Base-by-base conservation (phyloP, 148 eudicot species). In the Rhododendron henanense region DNA sequence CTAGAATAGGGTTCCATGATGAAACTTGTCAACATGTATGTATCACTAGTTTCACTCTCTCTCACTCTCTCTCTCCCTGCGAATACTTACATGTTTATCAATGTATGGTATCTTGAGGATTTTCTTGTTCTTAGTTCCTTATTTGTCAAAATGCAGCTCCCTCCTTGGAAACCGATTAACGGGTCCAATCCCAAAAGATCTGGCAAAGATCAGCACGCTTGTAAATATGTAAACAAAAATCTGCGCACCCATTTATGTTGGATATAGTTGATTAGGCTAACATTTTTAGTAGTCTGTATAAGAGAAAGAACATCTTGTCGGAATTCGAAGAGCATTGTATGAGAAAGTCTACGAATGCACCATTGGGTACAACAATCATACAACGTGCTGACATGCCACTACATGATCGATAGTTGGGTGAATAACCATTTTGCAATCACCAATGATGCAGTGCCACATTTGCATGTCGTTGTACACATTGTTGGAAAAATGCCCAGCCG, bases 201-300 rank as follows among this genome's bases (percentile, higher is more conserved):
- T 18, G 92, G 87, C n/a, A 79, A 90, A 87, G 78, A 85, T 90
- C 86, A 81, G 67, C 81, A 89, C 92, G 55, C 86, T 90, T n/a
- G 19, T 3, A 53, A 18, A 31, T 31, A 18, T 5, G 92, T 90
- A 39, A 39, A 90, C n/a, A n/a, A 5, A 5, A 13, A 65, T 69
- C 53, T 33, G 25, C 25, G 0, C 1, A 83, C 55, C 14, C 77
- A 23, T 65, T 83, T 83, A 28, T 33, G 35, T 1, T 33, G 35
- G 35, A 1, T 35, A 0, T 35, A 35, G 2, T 35, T 35, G 37
- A 35, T 35, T 35, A 35, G 2, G 79, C 0, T 14, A 33, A 3
- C 13, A 35, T 74, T 35, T 74, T 31, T 0, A 19, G 41, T 77
- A 77, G 51, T 77, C 16, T 21, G 79, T 75, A 77, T 77, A 5